Conservation (phyloP, 1,139 yeast species). For the Candida tetrigidarum region DNA sequence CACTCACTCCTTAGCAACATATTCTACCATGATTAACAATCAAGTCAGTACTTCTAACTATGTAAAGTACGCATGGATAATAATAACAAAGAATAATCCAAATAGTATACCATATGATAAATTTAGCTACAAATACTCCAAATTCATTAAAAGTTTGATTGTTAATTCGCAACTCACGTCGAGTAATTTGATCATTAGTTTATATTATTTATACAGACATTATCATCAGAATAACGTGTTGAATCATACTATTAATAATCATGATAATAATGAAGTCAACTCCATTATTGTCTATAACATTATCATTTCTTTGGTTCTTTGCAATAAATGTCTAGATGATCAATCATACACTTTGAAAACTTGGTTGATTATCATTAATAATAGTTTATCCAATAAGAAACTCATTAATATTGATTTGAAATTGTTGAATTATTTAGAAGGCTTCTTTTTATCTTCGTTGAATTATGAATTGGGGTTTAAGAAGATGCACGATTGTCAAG, state of each 20-base stretch:
- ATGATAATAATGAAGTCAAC: slow-evolving; percentile 17
- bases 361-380: slow-evolving; percentile 36
- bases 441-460: slow-evolving; percentile 32
- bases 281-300: slow-evolving; percentile 30
- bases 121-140: slow-evolving; percentile 24
- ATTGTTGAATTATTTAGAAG: slow-evolving; percentile 33
- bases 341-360: slow-evolving; percentile 57
- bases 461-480: slow-evolving; percentile 34
- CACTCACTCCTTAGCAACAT: too few relatives aligned
- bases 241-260: slow-evolving; percentile 16
- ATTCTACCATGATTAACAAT: slow-evolving; percentile 8
- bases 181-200: slow-evolving; percentile 35
- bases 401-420: slow-evolving; percentile 20
- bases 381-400: slow-evolving; percentile 10
- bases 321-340: slow-evolving; percentile 55
- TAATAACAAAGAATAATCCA: slow-evolving; percentile 12
- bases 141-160: slow-evolving; percentile 25
- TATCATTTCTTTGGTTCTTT: slow-evolving; percentile 41
- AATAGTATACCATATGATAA: slow-evolving; percentile 14
- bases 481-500: slow-evolving; percentile 23
- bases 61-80: slow-evolving; percentile 19
- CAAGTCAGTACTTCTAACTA: slow-evolving; percentile 16
- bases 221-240: slow-evolving; percentile 15
- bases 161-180: slow-evolving; percentile 33
- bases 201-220: slow-evolving; percentile 36